A percentile compares a stretch with the other conserved stretches of the same genome.
phyloP scores from a whole-genome alignment of 2,329 filamentous ascomycete genomes.

The Fusarium equiseti region DNA sequence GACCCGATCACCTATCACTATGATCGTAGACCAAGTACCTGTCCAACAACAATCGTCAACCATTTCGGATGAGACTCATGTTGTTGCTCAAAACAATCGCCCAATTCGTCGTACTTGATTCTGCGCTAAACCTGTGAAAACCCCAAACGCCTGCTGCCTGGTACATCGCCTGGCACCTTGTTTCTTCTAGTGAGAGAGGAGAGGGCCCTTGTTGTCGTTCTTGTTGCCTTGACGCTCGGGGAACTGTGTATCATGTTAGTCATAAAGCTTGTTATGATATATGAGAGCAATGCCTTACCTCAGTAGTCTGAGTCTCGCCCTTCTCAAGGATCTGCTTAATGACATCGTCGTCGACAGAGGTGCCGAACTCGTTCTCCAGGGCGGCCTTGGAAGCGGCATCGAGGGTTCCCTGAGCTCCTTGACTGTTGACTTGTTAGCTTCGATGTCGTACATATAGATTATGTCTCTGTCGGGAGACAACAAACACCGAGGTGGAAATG shows the following conservation, averaged over 20 bases:
- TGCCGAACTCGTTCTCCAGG: slow-evolving; percentile 90
- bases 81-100: slow-evolving; percentile 16
- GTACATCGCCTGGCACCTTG: slow-evolving; percentile 4
- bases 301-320: slow-evolving; percentile 74
- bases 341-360: slow-evolving; percentile 80
- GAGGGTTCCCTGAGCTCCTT: slow-evolving; percentile 84
- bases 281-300: slow-evolving; percentile 55
- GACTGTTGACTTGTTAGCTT: slow-evolving; percentile 63
- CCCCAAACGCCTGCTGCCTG: slow-evolving; percentile 23
- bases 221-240: slow-evolving; percentile 64
- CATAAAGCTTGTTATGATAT: not conserved
- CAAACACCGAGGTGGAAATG: slow-evolving; percentile 24
- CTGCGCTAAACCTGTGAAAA: slow-evolving; percentile 9
- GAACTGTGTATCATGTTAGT: slow-evolving; percentile 55
- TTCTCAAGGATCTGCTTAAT: slow-evolving; percentile 84
- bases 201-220: slow-evolving; percentile 64
- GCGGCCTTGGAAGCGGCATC: slow-evolving; percentile 80
- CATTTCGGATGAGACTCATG: slow-evolving; percentile 22
- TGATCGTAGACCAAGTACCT: slow-evolving; percentile 14
- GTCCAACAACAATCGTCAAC: slow-evolving; percentile 20
- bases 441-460: not conserved
- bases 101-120: slow-evolving; percentile 5
- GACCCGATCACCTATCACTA: slow-evolving; percentile 10
- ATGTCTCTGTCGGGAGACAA: not conserved
- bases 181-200: slow-evolving; percentile 57